These are phyloP conservation scores for Yarrowia bubula DNA, from an alignment of 805 yeast genomes.

Conservation along the genomic window DNA sequence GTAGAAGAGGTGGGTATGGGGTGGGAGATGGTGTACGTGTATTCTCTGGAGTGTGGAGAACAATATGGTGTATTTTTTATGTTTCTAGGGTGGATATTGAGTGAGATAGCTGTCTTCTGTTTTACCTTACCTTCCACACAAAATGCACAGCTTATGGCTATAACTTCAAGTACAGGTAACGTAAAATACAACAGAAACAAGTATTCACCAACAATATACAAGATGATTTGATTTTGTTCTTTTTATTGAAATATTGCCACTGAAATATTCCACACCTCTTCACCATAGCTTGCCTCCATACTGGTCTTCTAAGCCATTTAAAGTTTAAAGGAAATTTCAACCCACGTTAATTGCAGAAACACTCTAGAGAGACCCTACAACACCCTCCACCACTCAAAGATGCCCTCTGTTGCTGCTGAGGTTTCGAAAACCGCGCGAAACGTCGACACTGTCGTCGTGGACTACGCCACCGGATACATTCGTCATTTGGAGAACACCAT, in stretches of 20 bases:
- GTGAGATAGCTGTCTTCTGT: too few relatives aligned
- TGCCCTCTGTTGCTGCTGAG: slow-evolving; percentile 42
- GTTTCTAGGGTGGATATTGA: too few relatives aligned
- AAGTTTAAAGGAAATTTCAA: slow-evolving; percentile 2
- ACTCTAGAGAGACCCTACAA: background rate
- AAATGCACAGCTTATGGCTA: too few relatives aligned
- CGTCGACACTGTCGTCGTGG: slow-evolving; percentile 82
- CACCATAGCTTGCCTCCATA: background rate
- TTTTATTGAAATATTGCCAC: background rate
- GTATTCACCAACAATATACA: too few relatives aligned
- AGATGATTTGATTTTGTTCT: background rate
- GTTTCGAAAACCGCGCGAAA: slow-evolving; percentile 84
- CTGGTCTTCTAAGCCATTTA: background rate
- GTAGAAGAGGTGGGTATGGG: too few relatives aligned
- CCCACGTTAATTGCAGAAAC: background rate
- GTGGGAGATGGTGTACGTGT: too few relatives aligned
- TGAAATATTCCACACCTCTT: too few relatives aligned
- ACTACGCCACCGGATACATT: slow-evolving; percentile 87
- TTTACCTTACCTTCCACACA: too few relatives aligned
- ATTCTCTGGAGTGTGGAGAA: too few relatives aligned
- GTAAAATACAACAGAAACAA: too few relatives aligned
- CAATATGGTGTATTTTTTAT: too few relatives aligned
- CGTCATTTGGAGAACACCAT: slow-evolving; percentile 76
- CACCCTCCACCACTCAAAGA: background rate
- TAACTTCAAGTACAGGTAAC: too few relatives aligned